Percentiles rank a stretch among this genome's conserved stretches.
Conservation (phyloP, 306 rosid genomes). For the Acacia acuminata region DNA sequence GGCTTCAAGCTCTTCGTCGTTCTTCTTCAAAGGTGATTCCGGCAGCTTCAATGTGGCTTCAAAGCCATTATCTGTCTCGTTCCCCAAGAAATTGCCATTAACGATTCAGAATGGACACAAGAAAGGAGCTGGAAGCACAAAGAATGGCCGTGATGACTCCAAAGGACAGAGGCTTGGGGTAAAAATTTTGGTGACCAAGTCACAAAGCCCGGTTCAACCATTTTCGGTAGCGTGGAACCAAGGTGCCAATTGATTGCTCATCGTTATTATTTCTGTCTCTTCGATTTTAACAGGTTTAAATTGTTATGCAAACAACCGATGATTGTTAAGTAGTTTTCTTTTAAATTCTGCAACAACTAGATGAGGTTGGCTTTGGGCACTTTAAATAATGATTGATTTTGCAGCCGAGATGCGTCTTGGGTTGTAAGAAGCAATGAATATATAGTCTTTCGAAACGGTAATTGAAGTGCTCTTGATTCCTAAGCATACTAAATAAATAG, state of each 20-base stretch:
- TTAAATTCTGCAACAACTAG: too few species aligned
- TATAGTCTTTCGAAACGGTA: neutral
- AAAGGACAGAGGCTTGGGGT: conserved; percentile 84
- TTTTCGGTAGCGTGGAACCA: conserved; percentile 95
- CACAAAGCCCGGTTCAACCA: conserved; percentile 89
- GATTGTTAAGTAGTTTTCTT: neutral
- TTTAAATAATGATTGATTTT: neutral
- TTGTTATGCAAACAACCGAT: neutral
- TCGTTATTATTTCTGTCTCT: neutral
- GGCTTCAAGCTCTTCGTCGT: conserved; percentile 52
- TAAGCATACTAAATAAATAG: neutral
- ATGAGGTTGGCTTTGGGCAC: neutral
- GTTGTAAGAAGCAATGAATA: neutral
- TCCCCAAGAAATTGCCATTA: conserved; percentile 47
- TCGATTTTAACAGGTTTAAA: neutral
- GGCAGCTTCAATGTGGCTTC: conserved; percentile 36
- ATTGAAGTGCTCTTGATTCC: neutral
- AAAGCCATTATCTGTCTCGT: conserved; percentile 29
- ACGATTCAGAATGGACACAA: conserved; percentile 88
- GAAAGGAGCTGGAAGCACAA: conserved; percentile 98
- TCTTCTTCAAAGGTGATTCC: conserved; percentile 57
- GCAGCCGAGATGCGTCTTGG: neutral
- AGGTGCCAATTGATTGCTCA: conserved; percentile 38
- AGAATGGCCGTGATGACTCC: conserved; percentile 97
- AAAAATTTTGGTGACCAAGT: conserved; percentile 87